phyloP scores from a whole-genome alignment of 148 eudicot species.

The Polygonum aviculare region DNA sequence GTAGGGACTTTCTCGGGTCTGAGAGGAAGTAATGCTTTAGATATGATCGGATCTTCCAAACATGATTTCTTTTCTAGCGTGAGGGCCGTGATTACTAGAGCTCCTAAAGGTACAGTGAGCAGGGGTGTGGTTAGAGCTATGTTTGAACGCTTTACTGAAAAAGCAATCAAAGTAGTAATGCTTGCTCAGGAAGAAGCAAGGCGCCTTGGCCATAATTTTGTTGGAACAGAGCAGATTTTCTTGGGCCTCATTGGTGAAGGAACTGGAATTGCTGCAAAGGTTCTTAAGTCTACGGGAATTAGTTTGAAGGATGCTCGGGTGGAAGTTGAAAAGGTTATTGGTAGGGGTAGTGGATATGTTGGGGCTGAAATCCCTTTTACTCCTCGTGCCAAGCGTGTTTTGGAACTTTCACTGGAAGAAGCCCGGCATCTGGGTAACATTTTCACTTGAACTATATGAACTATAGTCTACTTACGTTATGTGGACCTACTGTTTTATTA shows the following conservation, averaged over 20 bases:
- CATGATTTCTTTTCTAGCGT: conserved; percentile 41
- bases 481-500: too few relatives aligned
- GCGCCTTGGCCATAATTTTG: conserved; percentile 80
- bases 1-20: conserved; percentile 54
- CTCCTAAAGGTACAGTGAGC: conserved; percentile 23
- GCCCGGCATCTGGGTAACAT: conserved; percentile 77
- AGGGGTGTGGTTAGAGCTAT: conserved; percentile 60
- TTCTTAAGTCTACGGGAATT: conserved; percentile 89
- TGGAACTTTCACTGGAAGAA: conserved; percentile 83
- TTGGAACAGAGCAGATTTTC: conserved; percentile 40
- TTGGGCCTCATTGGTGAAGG: too few relatives aligned
- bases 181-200: conserved; percentile 96
- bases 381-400: conserved; percentile 91
- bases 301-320: conserved; percentile 89
- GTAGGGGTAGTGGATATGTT: conserved; percentile 54
- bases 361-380: conserved; percentile 67
- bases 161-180: conserved; percentile 96
- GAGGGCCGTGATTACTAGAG: too few relatives aligned
- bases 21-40: conserved; percentile 54
- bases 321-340: conserved; percentile 89
- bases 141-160: conserved; percentile 94
- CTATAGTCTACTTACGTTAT: too few relatives aligned
- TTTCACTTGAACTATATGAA: too few relatives aligned
- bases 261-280: conserved; percentile 68
- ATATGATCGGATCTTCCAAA: conserved; percentile 21